Evolutionary conservation across 2,329 filamentous ascomycete species (phyloP).

Genomic region (Clarireedia paspali): DNA sequence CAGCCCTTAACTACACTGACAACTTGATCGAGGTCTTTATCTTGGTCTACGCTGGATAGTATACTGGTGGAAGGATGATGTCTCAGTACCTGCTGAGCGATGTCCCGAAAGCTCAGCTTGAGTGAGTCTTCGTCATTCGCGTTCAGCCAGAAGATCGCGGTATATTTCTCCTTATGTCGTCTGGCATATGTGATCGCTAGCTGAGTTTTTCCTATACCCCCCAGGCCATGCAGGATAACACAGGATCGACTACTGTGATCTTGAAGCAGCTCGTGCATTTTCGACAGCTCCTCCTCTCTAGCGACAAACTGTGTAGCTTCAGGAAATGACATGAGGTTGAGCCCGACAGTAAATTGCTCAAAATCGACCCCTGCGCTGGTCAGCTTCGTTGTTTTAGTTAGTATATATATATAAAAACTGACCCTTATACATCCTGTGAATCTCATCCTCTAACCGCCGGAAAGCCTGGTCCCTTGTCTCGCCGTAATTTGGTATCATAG

Average conservation of each 20-base stretch:
- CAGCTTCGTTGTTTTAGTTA: too few species aligned
- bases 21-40: constrained; percentile 23
- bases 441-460: too few species aligned
- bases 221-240: constrained; percentile 18
- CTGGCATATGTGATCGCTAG: constrained; percentile 32
- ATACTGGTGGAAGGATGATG: constrained; percentile 21
- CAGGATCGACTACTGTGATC: not conserved
- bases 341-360: too few species aligned
- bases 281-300: not conserved
- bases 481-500: too few species aligned
- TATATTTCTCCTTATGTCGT: constrained; percentile 30
- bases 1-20: constrained; percentile 31
- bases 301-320: not conserved
- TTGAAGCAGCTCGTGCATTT: not conserved
- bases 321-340: too few species aligned
- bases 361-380: too few species aligned
- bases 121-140: constrained; percentile 31
- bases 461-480: too few species aligned
- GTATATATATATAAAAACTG: too few species aligned
- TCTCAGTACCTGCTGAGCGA: constrained; percentile 26
- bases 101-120: constrained; percentile 29
- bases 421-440: too few species aligned
- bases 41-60: constrained; percentile 20
- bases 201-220: constrained; percentile 39
- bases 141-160: constrained; percentile 37